Percentiles rank a stretch among this genome's conserved stretches.
phyloP scores from a whole-genome alignment of 805 yeast genomes.

The Candida golubevii region DNA sequence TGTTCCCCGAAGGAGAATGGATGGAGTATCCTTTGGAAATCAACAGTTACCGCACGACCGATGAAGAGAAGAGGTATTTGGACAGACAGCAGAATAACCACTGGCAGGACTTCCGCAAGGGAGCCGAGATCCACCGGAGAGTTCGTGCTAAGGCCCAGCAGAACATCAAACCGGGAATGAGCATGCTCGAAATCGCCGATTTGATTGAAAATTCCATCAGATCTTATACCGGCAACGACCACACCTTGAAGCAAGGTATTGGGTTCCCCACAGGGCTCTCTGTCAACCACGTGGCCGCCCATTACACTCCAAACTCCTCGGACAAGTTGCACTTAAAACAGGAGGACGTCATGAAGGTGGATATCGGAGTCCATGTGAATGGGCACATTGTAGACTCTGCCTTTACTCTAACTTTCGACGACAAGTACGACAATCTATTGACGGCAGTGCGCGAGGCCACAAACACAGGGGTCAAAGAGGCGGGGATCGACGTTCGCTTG shows the following conservation, averaged over 20 bases:
- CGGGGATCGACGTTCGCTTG: slow-evolving; percentile 93
- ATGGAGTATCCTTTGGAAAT: slow-evolving; percentile 66
- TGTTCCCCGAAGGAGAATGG: slow-evolving; percentile 87
- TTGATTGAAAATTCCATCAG: slow-evolving; percentile 82
- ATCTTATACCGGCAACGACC: slow-evolving; percentile 63
- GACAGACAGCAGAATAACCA: slow-evolving; percentile 59
- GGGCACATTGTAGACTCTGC: slow-evolving; percentile 95
- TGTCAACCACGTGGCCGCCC: slow-evolving; percentile 92
- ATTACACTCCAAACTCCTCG: slow-evolving; percentile 94
- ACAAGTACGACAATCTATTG: slow-evolving; percentile 72
- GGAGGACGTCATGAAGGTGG: slow-evolving; percentile 95
- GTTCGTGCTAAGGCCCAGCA: slow-evolving; percentile 78
- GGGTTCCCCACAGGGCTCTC: slow-evolving; percentile 99
- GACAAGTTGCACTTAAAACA: slow-evolving; percentile 76
- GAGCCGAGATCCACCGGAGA: slow-evolving; percentile 92
- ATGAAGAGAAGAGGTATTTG: slow-evolving; percentile 78
- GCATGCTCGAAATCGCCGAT: slow-evolving; percentile 86
- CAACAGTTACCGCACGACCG: slow-evolving; percentile 69
- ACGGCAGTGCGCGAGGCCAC: slow-evolving; percentile 91
- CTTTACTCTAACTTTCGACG: slow-evolving; percentile 84
- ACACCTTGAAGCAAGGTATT: slow-evolving; percentile 69
- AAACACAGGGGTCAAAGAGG: slow-evolving; percentile 84
- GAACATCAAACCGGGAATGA: slow-evolving; percentile 83
- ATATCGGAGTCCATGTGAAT: slow-evolving; percentile 93
- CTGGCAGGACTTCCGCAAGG: slow-evolving; percentile 91